phyloP scores from a whole-genome alignment of 306 rosid species.

The Citrullus mucosospermus region DNA sequence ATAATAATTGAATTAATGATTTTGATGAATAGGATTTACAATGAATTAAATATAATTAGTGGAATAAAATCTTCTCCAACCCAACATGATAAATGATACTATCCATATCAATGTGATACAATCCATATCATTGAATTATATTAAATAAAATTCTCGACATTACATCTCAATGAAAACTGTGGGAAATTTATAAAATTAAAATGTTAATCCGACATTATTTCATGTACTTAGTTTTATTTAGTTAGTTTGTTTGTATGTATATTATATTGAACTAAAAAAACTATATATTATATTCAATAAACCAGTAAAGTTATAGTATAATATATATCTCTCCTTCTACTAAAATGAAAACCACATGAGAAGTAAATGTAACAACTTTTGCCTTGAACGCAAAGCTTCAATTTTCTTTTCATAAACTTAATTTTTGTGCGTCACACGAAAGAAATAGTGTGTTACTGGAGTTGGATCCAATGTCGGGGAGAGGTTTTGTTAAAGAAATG shows the following conservation, averaged over 20 bases:
- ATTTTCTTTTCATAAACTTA: too few relatives aligned
- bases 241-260: background rate
- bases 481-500: too few relatives aligned
- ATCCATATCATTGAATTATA: background rate
- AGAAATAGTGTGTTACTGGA: too few relatives aligned
- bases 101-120: background rate
- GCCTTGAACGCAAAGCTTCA: too few relatives aligned
- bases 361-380: too few relatives aligned
- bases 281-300: too few relatives aligned
- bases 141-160: background rate
- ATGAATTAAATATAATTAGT: background rate
- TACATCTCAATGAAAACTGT: background rate
- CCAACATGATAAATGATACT: background rate
- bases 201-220: background rate
- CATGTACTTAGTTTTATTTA: background rate
- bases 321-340: background rate
- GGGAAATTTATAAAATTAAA: background rate
- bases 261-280: too few relatives aligned
- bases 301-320: too few relatives aligned
- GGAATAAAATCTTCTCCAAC: conserved; percentile 4
- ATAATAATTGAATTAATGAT: background rate
- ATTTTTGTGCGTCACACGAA: too few relatives aligned
- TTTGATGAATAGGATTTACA: background rate
- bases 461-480: too few relatives aligned
- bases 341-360: background rate